Evolutionary conservation across 2,329 filamentous ascomycete species (phyloP), one percentile per base, ranked within the genome.

Genomic region (Colletotrichum liaoningense): DNA sequence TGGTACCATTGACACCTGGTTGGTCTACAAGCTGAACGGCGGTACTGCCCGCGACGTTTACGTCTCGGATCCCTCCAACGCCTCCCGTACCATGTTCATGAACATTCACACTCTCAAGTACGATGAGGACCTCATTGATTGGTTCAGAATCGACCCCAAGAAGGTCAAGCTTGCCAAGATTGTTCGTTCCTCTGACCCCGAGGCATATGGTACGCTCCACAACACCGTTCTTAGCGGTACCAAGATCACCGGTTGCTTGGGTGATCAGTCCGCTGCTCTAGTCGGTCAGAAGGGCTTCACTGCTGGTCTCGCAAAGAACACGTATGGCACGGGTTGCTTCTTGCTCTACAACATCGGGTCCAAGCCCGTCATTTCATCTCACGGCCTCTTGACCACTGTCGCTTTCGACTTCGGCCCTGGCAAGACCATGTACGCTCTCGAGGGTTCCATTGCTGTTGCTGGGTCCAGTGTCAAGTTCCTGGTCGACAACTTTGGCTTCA

Each of bases 81-180:
- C 94, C n/a, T 94, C 93, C 3, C 87, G 94, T 76, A 96, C 94
- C 56, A 95, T 95, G 94, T 95, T 97, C 83, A 94, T 95, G 91
- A 94, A 95, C 81, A 87, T 96, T 38, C 88, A 93, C 78, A 94
- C 90, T 1, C 86, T 95, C 57, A 83, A 94, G 77, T 97, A 96
- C 81, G 93, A 94, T 78, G 89, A 93, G 60, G 88, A 89, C 64
- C 88, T 95, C 62, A 85, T 95, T 35, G 87, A 93, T 59, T 96
- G 95, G 85, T 96, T 96, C 84, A 87, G 90, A 55, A 83, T 96
- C 56, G 92, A 95, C 80, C 84, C 85, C 68, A 88, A 85, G 59
- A 95, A 95, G 80, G 84, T 96, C 72, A 87, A 87, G 62, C 86
- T 97, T 46, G 93, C 94, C n/a, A 91, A 91, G 79, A 95, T 96